Percentiles rank a stretch among this genome's conserved stretches.
phyloP scores from a whole-genome alignment of 371 early-diverging fungal genomes.

The Haplosporangium sp. region DNA sequence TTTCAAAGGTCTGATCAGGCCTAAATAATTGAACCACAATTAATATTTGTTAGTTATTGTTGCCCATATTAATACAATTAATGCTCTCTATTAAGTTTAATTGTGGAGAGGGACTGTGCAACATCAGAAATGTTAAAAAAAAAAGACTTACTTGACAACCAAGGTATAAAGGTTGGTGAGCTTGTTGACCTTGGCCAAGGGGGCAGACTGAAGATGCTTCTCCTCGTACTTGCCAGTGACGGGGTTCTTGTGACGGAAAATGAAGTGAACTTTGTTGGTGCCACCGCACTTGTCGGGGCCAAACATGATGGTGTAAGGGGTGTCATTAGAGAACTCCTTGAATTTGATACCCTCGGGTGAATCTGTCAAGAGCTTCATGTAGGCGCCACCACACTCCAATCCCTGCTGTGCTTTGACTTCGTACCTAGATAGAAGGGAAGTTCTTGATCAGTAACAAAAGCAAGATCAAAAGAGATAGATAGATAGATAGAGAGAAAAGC shows the following conservation, averaged over 20 bases:
- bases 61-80: neutral
- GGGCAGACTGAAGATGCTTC: conserved; percentile 64
- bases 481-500: no score
- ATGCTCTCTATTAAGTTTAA: neutral
- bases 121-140: neutral
- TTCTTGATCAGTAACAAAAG: no score
- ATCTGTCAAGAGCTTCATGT: conserved; percentile 84
- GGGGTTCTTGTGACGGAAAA: conserved; percentile 92
- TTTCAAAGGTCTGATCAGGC: conserved; percentile 91
- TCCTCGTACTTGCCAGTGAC: conserved; percentile 84
- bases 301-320: conserved; percentile 88
- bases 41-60: neutral
- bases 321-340: conserved; percentile 62
- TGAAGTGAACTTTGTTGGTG: conserved; percentile 96
- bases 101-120: neutral
- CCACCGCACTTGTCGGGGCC: conserved; percentile 96
- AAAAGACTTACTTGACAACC: conserved; percentile 69
- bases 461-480: no score
- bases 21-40: conserved; percentile 22
- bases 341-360: conserved; percentile 60
- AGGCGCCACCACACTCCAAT: conserved; percentile 97
- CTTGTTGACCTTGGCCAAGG: conserved; percentile 75
- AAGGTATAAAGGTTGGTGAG: conserved; percentile 92
- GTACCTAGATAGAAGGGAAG: conserved; percentile 24
- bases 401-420: conserved; percentile 96